phyloP scores from a whole-genome alignment of 2,329 filamentous ascomycete species.

The Penicillium sp. region DNA sequence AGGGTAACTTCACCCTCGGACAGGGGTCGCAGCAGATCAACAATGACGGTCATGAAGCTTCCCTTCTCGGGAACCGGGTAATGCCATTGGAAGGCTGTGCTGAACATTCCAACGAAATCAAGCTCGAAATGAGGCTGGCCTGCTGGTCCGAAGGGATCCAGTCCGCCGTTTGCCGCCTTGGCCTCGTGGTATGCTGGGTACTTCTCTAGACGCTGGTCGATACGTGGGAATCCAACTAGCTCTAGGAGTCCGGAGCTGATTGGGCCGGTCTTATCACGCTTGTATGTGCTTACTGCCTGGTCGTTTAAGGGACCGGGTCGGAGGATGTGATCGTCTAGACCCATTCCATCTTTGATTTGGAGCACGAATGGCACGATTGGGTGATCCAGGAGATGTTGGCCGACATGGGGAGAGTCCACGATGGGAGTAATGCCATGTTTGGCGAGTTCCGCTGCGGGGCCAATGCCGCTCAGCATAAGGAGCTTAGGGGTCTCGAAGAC shows the following conservation, averaged over 20 bases:
- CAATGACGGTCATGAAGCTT: constrained; percentile 59
- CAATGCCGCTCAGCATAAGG: constrained; percentile 51
- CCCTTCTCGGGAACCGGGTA: constrained; percentile 46
- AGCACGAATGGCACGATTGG: constrained; percentile 44
- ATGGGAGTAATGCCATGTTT: constrained; percentile 32
- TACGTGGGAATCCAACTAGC: constrained; percentile 60
- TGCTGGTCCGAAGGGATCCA: constrained; percentile 57
- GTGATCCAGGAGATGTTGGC: constrained; percentile 36
- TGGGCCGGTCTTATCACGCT: constrained; percentile 44
- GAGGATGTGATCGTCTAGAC: constrained; percentile 40
- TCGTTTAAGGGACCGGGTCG: constrained; percentile 37
- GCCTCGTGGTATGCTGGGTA: constrained; percentile 49
- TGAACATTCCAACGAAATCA: constrained; percentile 63
- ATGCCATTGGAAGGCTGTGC: constrained; percentile 53
- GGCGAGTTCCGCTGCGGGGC: constrained; percentile 33
- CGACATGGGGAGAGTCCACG: constrained; percentile 26
- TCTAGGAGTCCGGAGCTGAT: constrained; percentile 48
- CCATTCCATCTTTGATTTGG: constrained; percentile 43
- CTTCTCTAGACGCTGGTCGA: constrained; percentile 54
- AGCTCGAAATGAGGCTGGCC: constrained; percentile 64
- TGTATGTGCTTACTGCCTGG: constrained; percentile 35
- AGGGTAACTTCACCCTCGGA: constrained; percentile 45
- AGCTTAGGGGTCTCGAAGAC: constrained; percentile 55
- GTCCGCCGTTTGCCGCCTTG: constrained; percentile 42
- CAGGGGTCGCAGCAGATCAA: constrained; percentile 52